Percentiles rank a stretch among this genome's conserved stretches.
Evolutionary conservation across 331 rosid species (phyloP).

Genomic region (Rhamnella rubrinervis): DNA sequence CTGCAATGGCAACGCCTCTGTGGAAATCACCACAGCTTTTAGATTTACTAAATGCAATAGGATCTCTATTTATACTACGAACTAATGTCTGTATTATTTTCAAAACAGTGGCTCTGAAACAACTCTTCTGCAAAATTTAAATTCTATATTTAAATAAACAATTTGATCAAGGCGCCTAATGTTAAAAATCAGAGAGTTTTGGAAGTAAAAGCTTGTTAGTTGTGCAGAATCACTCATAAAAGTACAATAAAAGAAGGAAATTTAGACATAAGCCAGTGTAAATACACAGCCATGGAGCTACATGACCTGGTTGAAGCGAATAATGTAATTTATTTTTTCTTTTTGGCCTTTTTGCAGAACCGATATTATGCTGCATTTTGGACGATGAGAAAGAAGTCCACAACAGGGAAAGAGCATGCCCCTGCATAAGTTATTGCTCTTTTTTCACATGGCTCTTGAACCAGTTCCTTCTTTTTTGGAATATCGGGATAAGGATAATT

Average conservation of each 20-base stretch:
- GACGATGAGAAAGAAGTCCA: slow-evolving; percentile 72
- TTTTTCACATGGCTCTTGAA: slow-evolving; percentile 11
- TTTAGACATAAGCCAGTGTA: too few species aligned
- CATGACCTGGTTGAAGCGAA: background rate
- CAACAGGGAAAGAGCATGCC: slow-evolving; percentile 20
- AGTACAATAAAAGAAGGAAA: background rate
- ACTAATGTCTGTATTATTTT: background rate
- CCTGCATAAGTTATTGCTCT: slow-evolving; percentile 1
- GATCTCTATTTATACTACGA: background rate
- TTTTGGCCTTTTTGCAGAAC: slow-evolving; percentile 57
- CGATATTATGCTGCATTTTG: slow-evolving; percentile 85
- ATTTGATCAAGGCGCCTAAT: too few species aligned
- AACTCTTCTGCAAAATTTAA: background rate
- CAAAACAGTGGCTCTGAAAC: background rate
- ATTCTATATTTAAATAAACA: background rate
- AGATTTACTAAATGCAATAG: background rate
- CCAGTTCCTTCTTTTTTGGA: background rate
- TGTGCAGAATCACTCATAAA: background rate
- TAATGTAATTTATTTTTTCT: background rate
- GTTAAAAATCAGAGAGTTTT: background rate
- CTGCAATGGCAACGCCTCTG: background rate
- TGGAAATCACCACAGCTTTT: background rate
- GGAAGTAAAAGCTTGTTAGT: background rate
- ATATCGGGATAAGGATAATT: background rate
- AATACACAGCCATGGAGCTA: background rate